Evolutionary conservation across 345 rosid genomes (phyloP).

Genomic region (Clarkia xantiana): DNA sequence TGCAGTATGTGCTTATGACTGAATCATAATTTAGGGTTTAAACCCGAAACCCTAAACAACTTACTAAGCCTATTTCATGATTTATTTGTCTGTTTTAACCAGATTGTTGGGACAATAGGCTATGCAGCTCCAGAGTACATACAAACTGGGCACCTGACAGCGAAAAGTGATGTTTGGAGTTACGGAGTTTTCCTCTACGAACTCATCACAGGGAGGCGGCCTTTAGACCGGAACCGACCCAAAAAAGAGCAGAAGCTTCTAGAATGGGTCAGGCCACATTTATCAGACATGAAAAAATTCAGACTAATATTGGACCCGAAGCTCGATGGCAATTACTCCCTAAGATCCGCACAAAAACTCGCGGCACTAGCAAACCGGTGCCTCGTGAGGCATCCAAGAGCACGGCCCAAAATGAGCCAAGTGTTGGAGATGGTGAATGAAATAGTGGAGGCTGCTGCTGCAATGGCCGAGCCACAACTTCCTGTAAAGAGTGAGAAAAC

Average conservation of each 20-base stretch:
- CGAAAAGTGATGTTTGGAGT: conserved; percentile 83
- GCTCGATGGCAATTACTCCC: conserved; percentile 53
- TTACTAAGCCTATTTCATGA: not conserved
- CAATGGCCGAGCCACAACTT: conserved; percentile 24
- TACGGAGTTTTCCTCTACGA: conserved; percentile 77
- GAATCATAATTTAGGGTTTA: too few species aligned
- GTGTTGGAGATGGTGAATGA: conserved; percentile 49
- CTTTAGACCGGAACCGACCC: conserved; percentile 65
- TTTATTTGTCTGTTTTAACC: conserved; percentile 5
- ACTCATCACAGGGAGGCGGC: conserved; percentile 80
- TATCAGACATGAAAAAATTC: conserved; percentile 57
- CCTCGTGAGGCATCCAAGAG: conserved; percentile 43
- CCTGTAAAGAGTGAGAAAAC: conserved; percentile 14
- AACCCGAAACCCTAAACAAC: too few species aligned
- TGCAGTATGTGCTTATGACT: conserved; percentile 37
- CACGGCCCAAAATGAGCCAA: conserved; percentile 68
- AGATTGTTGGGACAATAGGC: conserved; percentile 90
- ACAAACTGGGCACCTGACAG: conserved; percentile 67
- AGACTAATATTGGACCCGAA: conserved; percentile 57
- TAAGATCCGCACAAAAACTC: conserved; percentile 52
- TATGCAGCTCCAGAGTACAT: conserved; percentile 89
- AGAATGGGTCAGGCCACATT: conserved; percentile 82
- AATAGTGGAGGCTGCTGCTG: conserved; percentile 31
- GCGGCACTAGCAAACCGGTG: conserved; percentile 76
- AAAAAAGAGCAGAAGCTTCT: conserved; percentile 69